These are phyloP conservation scores for Pisolithus albus DNA, from an alignment of 768 basidiomycete species.

Conservation along the genomic window DNA sequence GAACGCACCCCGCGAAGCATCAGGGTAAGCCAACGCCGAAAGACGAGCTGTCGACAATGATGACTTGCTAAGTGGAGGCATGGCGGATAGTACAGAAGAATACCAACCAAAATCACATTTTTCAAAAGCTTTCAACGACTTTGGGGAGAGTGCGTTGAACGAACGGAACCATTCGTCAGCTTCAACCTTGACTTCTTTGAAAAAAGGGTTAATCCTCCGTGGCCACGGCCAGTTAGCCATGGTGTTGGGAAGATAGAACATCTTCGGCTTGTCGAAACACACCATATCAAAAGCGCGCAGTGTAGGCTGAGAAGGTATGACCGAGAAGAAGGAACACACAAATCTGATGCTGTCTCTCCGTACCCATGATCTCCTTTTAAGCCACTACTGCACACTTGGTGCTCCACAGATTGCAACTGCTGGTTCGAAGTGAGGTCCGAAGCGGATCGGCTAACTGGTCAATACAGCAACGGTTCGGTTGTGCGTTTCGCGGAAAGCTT, in stretches of 20 bases:
- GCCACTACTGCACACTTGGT: too few species aligned
- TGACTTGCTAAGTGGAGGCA: background rate
- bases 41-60: background rate
- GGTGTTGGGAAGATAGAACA: constrained; percentile 30
- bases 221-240: constrained; percentile 40
- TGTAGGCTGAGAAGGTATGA: background rate
- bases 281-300: background rate
- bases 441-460: too few species aligned
- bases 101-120: constrained; percentile 33
- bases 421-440: too few species aligned
- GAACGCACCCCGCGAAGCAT: constrained; percentile 2
- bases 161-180: constrained; percentile 33
- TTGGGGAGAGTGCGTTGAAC: constrained; percentile 30
- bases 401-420: too few species aligned
- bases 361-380: too few species aligned
- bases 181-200: constrained; percentile 27
- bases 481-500: too few species aligned
- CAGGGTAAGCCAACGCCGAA: constrained; percentile 1
- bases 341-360: background rate
- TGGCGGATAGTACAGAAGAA: background rate
- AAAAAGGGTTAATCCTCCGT: constrained; percentile 34
- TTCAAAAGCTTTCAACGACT: constrained; percentile 35
- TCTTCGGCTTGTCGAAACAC: background rate
- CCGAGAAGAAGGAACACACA: too few species aligned
- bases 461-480: too few species aligned